Evolutionary conservation across 1,139 yeast species (phyloP).

Genomic region (Taiozyma sp.): DNA sequence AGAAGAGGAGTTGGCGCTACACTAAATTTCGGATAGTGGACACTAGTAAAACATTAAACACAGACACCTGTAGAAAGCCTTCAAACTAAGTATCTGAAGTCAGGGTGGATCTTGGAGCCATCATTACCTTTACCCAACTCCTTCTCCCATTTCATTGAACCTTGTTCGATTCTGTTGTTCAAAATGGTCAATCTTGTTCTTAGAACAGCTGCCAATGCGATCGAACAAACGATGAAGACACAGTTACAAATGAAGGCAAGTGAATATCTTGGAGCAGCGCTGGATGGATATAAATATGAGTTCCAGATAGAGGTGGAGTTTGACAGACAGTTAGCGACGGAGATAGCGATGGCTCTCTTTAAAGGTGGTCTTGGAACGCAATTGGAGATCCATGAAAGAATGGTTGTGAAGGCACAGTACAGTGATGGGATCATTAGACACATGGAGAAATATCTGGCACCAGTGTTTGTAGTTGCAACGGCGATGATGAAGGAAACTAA

Average conservation of each 20-base stretch:
- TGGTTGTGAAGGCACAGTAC: constrained; percentile 50
- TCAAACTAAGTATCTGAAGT: constrained; percentile 32
- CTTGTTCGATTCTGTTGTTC: constrained; percentile 39
- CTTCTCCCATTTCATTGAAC: constrained; percentile 46
- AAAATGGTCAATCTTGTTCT: constrained; percentile 34
- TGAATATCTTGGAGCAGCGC: constrained; percentile 39
- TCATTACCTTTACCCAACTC: constrained; percentile 41
- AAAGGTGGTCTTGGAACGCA: constrained; percentile 38
- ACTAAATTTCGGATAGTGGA: background rate
- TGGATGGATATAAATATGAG: constrained; percentile 40
- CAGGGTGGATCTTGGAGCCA: constrained; percentile 38
- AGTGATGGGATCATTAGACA: constrained; percentile 54
- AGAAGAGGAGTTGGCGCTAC: too few relatives aligned
- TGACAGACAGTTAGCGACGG: constrained; percentile 45
- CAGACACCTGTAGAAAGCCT: background rate
- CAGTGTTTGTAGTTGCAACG: constrained; percentile 48
- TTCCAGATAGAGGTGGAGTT: constrained; percentile 53
- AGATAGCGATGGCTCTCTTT: constrained; percentile 48
- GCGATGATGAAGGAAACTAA: constrained; percentile 48
- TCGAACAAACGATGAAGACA: constrained; percentile 39
- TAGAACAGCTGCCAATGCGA: constrained; percentile 35
- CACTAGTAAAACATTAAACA: too few relatives aligned
- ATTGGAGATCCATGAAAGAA: constrained; percentile 40
- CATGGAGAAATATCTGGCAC: constrained; percentile 58
- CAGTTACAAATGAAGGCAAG: constrained; percentile 45